These are phyloP conservation scores for Miscanthus lutarioriparius DNA, from an alignment of 176 grass and related monocot species.

Conservation along the genomic window DNA sequence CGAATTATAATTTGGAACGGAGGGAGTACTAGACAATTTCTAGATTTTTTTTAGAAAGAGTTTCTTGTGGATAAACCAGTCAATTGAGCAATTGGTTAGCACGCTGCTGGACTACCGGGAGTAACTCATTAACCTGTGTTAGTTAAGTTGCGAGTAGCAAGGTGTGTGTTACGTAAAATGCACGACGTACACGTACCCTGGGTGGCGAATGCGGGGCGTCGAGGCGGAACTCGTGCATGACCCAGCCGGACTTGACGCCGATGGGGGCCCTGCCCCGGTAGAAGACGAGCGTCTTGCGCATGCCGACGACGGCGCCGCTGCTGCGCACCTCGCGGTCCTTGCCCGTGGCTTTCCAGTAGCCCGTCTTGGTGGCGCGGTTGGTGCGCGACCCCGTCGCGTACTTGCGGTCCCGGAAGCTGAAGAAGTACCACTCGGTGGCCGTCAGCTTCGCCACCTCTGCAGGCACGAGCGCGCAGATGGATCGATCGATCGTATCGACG, in stretches of 20 bases:
- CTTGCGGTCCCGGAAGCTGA: constrained; percentile 77
- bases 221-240: constrained; percentile 83
- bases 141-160: not conserved
- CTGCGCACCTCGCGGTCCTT: constrained; percentile 57
- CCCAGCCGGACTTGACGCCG: constrained; percentile 63
- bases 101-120: no score
- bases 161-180: no score
- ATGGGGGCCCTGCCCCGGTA: constrained; percentile 70
- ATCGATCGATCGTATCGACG: no score
- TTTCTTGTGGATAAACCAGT: no score
- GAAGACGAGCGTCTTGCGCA: constrained; percentile 87
- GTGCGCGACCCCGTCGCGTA: constrained; percentile 67
- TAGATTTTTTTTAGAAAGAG: no score
- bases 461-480: no score
- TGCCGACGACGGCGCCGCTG: constrained; percentile 42
- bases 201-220: constrained; percentile 50
- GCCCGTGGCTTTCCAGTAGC: constrained; percentile 77
- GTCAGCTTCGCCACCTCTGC: constrained; percentile 71
- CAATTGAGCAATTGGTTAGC: no score
- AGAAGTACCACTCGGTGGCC: constrained; percentile 80
- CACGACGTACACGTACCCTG: constrained; percentile 36
- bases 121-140: no score
- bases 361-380: constrained; percentile 66
- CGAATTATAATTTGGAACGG: no score
- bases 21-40: no score